phyloP scores from a whole-genome alignment of 352 stramenopile species.

The Phytophthora vignae region DNA sequence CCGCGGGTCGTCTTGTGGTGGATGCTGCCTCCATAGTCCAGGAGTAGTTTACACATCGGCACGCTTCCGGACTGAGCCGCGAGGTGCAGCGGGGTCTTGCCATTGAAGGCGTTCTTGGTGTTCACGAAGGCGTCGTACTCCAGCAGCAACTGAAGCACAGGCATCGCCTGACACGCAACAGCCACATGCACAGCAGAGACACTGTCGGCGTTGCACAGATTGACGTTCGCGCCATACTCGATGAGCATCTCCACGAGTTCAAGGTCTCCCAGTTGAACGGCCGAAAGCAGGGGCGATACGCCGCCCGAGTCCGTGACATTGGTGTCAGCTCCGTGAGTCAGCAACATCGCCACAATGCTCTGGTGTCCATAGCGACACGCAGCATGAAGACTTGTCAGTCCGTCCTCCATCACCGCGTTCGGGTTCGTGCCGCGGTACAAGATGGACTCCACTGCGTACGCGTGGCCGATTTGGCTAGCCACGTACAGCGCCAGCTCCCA shows the following conservation, averaged over 20 bases:
- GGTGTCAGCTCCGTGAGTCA: constrained; percentile 53
- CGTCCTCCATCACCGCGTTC: constrained; percentile 49
- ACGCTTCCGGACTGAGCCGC: constrained; percentile 60
- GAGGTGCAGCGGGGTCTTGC: constrained; percentile 68
- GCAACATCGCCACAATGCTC: constrained; percentile 53
- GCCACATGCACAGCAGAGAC: constrained; percentile 63
- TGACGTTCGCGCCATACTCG: constrained; percentile 56
- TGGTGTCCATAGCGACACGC: constrained; percentile 54
- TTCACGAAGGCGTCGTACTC: constrained; percentile 61
- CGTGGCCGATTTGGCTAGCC: constrained; percentile 57
- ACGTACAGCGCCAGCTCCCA: constrained; percentile 67
- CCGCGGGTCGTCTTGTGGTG: constrained; percentile 39
- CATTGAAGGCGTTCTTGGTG: constrained; percentile 53
- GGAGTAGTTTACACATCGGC: constrained; percentile 59
- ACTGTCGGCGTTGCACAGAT: constrained; percentile 48
- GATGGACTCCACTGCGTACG: constrained; percentile 53
- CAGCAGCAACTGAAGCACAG: constrained; percentile 52
- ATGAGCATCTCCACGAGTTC: constrained; percentile 59
- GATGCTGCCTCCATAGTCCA: constrained; percentile 42
- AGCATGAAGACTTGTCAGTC: constrained; percentile 53
- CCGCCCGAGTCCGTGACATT: constrained; percentile 48
- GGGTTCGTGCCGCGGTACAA: constrained; percentile 51
- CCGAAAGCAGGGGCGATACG: constrained; percentile 60
- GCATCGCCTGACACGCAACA: constrained; percentile 48
- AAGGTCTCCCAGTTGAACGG: constrained; percentile 56